A percentile compares a stretch with the other conserved stretches of the same genome.
Evolutionary conservation across 2,329 filamentous ascomycete genomes (phyloP).

Genomic region (Penicillium sp.): DNA sequence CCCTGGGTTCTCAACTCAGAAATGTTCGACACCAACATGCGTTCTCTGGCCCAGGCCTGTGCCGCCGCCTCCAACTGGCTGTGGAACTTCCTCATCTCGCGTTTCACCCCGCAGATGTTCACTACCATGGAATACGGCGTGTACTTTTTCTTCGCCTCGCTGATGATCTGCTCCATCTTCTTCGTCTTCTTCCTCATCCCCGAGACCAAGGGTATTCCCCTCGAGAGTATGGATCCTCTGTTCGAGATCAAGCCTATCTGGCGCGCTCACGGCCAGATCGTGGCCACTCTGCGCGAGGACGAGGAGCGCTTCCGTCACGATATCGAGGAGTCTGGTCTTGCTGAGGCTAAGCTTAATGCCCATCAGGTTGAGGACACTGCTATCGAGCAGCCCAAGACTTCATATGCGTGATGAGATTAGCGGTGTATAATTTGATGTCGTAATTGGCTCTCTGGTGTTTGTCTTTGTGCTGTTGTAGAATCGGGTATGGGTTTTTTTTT

Average conservation of each 20-base stretch:
- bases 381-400: slow-evolving; percentile 6
- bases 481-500: neutral
- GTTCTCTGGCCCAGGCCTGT: slow-evolving; percentile 73
- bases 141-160: slow-evolving; percentile 71
- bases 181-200: slow-evolving; percentile 69
- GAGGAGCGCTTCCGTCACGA: slow-evolving; percentile 44
- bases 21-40: slow-evolving; percentile 75
- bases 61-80: slow-evolving; percentile 55
- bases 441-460: neutral
- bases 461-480: neutral
- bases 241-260: slow-evolving; percentile 56
- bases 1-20: slow-evolving; percentile 78
- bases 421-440: neutral
- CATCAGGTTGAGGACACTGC: slow-evolving; percentile 29
- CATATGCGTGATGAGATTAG: slow-evolving; percentile 23
- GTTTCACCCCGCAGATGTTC: slow-evolving; percentile 53
- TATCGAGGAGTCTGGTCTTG: slow-evolving; percentile 29
- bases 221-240: slow-evolving; percentile 69
- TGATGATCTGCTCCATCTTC: slow-evolving; percentile 64
- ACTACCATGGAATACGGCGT: slow-evolving; percentile 61
- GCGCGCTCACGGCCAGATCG: slow-evolving; percentile 42
- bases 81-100: slow-evolving; percentile 47
- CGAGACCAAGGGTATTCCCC: slow-evolving; percentile 69
- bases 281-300: slow-evolving; percentile 42
- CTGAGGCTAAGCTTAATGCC: slow-evolving; percentile 21